Evolutionary conservation across 805 yeast species (phyloP), one percentile per base, ranked within the genome.

Genomic region (Torulaspora indica): DNA sequence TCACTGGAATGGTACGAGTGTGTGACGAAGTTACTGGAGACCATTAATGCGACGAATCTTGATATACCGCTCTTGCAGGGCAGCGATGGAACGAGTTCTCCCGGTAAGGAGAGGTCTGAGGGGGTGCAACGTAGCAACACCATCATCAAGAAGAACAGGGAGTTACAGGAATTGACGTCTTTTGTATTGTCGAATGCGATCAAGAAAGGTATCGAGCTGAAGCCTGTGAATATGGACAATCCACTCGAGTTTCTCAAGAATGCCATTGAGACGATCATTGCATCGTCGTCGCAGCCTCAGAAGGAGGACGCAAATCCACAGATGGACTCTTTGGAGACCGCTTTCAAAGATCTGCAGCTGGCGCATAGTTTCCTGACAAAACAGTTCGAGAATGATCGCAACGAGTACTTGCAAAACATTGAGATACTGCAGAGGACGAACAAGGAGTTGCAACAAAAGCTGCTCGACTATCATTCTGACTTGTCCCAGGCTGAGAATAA

Each of bases 331-430:
- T 66, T 76, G 54, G 73, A 72, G 50, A 77, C 83, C 0, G 88
- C 89, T 0, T 66, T 84, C 39, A 75, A 72, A 44, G 93, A 84
- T 58, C 68, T 84, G 41, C 80, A 82, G 51, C 76, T 84, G 57
- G 83, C 88, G 2, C 88, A 83, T 60, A 79, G 74, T 47, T 84
- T 81, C 56, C 66, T 84, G 43, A 73, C 82, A 2, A 78, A 79
- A 56, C 85, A 82, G 53, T 84, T 75, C 54, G 85, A 81, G 51
- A 77, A 79, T 47, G 85, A 84, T 43, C 71, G 84, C 44, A 73
- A 74, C 12, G 76, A 75, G 47, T 77, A 81, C 44, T 61, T 70
- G 40, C 73, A 73, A 46, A 67, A 76, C 2, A 72, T 81, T 38
- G 79, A 75, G 51, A 75, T 75, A 35, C 67, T 79, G 50, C 70